Evolutionary conservation across 306 rosid species (phyloP), one percentile per base, ranked within the genome.

Genomic region (Vigna reflexopilosa): DNA sequence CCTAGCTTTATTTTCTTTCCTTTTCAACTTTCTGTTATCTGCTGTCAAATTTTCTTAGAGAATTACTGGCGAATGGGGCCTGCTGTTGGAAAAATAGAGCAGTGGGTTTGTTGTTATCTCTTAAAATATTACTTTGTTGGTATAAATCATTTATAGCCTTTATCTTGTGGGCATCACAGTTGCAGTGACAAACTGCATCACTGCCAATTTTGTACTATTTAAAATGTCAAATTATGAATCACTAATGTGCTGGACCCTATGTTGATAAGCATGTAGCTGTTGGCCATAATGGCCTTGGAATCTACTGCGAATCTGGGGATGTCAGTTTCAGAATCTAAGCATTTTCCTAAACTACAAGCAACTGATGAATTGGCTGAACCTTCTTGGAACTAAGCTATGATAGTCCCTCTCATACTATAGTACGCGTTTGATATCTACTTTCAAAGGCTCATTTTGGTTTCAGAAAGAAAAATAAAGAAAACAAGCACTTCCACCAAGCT

Each of bases 381-480:
- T 34, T 79, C 56, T 62, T 79, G 70, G 77, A 68, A 57, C 51
- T 58, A 57, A 22, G 63, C 63, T 56, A 10, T 56, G 34, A 22
- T 56, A 12, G 62, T 55, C 62, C 15, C 30, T 55, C 30, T 20
- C 28, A 20, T 9, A 20, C 32, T 9, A 9, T 9, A 2, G 9
- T 9, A 42, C 47, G 6, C 26, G 65, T 12, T 26, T 11, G n/a
- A 24, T 26, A 24, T 58, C 34, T 26, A 24, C 4, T 58, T 56
- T 12, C 30, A 26, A 12, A 24, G 30, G 0, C 11, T n/a, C 22
- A 19, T 19, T 17, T 22, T 30, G 30, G 20, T 30, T 61, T 61
- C 2, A 28, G 15, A 58, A 26, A 1, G 9, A 56, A 20, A 56
- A 11, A 8, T 20, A n/a, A 17, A 55, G 65, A 58, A 5, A 58